Conservation (phyloP, 1,284 basidiomycete species). For the Moesziomyces sp. region DNA sequence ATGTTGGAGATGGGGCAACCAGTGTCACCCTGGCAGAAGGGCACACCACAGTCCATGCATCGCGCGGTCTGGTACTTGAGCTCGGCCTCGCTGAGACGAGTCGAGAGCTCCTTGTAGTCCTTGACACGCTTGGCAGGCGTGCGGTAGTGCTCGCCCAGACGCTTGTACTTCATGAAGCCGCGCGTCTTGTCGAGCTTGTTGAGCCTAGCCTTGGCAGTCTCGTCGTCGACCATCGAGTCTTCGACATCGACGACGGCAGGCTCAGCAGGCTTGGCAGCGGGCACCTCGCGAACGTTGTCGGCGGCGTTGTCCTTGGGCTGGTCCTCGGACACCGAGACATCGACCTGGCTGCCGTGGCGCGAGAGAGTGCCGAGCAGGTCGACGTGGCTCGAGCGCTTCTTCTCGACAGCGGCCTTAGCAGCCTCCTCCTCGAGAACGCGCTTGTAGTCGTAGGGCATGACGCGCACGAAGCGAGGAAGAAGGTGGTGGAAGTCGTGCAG, state of each 20-base stretch:
- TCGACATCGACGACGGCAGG: conserved; percentile 62
- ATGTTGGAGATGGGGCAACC: conserved; percentile 66
- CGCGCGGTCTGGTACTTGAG: conserved; percentile 66
- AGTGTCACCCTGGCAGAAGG: conserved; percentile 65
- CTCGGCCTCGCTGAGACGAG: conserved; percentile 62
- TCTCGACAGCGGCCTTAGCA: no score
- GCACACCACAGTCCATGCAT: conserved; percentile 67
- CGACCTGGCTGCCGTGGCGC: no score
- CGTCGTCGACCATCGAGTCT: conserved; percentile 66
- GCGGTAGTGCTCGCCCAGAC: conserved; percentile 65
- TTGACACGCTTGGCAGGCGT: conserved; percentile 59
- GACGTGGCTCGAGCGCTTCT: no score
- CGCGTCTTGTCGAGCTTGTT: conserved; percentile 65
- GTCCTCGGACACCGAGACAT: conserved; percentile 22
- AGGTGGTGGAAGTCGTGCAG: no score
- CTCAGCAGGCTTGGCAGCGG: conserved; percentile 56
- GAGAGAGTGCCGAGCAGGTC: no score
- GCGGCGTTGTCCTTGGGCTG: conserved; percentile 41
- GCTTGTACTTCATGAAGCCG: conserved; percentile 67
- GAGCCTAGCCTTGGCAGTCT: conserved; percentile 58
- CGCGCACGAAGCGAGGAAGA: no score
- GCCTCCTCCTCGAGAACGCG: no score
- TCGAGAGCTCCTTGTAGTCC: conserved; percentile 65
- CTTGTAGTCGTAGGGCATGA: no score
- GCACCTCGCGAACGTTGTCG: conserved; percentile 38